phyloP scores from a whole-genome alignment of 2,329 filamentous ascomycete species.

The Penicillium crustosum region DNA sequence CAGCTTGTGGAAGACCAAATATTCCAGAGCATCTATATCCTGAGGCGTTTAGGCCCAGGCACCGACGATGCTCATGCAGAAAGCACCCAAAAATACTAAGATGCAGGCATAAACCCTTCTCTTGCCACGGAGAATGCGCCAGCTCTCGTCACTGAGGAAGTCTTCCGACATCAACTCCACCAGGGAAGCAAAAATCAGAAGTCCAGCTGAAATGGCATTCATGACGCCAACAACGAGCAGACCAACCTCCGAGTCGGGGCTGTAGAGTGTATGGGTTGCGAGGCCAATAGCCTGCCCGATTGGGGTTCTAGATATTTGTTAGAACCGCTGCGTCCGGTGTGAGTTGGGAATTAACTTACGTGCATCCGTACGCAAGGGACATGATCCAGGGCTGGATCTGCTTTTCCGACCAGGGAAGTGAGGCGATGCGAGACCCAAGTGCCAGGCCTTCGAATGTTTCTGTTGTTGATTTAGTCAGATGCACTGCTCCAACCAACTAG shows the following conservation, averaged over 20 bases:
- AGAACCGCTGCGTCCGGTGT: background rate
- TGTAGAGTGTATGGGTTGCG: conserved; percentile 72
- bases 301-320: conserved; percentile 59
- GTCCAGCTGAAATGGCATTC: conserved; percentile 77
- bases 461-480: conserved; percentile 12
- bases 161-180: conserved; percentile 78
- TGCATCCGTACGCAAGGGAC: conserved; percentile 70
- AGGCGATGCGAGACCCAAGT: conserved; percentile 35
- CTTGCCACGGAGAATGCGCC: conserved; percentile 62
- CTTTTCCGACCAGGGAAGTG: conserved; percentile 31
- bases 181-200: conserved; percentile 73
- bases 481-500: background rate
- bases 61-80: conserved; percentile 69
- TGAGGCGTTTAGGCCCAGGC: conserved; percentile 62
- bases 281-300: conserved; percentile 77
- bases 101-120: conserved; percentile 63
- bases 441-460: conserved; percentile 40
- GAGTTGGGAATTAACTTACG: conserved; percentile 27
- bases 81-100: conserved; percentile 63
- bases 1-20: background rate
- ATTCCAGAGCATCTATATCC: background rate
- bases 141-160: conserved; percentile 74
- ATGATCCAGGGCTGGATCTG: conserved; percentile 61
- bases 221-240: conserved; percentile 76
- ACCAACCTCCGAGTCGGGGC: conserved; percentile 69